Conservation (phyloP, 345 rosid species). For the Arabis alpina region DNA sequence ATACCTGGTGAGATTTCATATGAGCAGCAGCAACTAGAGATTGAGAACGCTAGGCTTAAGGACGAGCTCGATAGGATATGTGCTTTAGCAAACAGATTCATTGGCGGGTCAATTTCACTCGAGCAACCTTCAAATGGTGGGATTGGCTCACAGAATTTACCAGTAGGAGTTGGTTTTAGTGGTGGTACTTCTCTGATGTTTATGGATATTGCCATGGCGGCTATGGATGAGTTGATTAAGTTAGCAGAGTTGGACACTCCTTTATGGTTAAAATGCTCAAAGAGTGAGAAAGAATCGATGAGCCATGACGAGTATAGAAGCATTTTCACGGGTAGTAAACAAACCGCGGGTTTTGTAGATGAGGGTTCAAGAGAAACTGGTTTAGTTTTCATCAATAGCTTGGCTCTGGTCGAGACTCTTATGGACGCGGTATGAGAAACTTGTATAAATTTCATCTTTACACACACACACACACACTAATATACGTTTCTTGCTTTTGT, state of each 20-base stretch:
- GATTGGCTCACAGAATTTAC: slow-evolving; percentile 35
- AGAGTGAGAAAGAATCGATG: slow-evolving; percentile 52
- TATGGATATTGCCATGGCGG: slow-evolving; percentile 58
- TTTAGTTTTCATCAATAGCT: slow-evolving; percentile 53
- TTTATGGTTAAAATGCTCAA: slow-evolving; percentile 57
- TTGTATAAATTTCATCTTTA: background rate
- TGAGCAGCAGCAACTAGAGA: slow-evolving; percentile 60
- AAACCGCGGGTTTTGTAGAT: slow-evolving; percentile 35
- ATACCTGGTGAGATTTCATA: slow-evolving; percentile 47
- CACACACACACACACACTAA: background rate
- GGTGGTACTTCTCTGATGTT: slow-evolving; percentile 41
- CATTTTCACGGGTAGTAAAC: slow-evolving; percentile 48
- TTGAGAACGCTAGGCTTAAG: slow-evolving; percentile 70
- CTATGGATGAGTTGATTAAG: slow-evolving; percentile 67
- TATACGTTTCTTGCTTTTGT: slow-evolving; percentile 20
- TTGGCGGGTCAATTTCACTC: slow-evolving; percentile 55
- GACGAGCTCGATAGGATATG: slow-evolving; percentile 57
- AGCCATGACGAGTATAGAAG: slow-evolving; percentile 61
- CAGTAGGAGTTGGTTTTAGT: slow-evolving; percentile 39
- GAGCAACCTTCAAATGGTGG: slow-evolving; percentile 45
- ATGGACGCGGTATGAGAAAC: slow-evolving; percentile 69
- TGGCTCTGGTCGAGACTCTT: slow-evolving; percentile 61
- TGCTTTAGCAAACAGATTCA: slow-evolving; percentile 56
- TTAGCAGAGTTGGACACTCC: slow-evolving; percentile 53
- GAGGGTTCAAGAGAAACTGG: slow-evolving; percentile 69